phyloP scores from a whole-genome alignment of 768 basidiomycete species.

The Xerocomellus intermedius region DNA sequence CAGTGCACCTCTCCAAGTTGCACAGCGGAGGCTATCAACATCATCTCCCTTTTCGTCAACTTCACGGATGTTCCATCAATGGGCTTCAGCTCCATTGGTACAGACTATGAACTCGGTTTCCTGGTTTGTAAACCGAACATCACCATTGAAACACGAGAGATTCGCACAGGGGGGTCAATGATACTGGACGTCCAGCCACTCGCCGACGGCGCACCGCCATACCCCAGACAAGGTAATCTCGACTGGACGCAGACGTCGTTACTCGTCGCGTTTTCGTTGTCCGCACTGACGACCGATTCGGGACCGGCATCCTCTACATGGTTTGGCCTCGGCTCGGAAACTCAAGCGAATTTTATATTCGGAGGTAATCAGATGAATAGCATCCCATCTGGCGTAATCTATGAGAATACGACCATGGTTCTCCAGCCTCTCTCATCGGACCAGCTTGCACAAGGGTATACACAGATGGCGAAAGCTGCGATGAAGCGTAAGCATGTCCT shows the following conservation, averaged over 20 bases:
- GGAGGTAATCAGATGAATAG: conserved; percentile 3
- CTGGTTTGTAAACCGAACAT: conserved; percentile 25
- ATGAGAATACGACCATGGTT: conserved; percentile 3
- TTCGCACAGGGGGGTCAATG: conserved; percentile 15
- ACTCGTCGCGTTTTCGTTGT: conserved; percentile 8
- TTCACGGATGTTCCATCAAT: conserved; percentile 13
- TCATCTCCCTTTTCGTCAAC: conserved; percentile 9
- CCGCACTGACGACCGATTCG: conserved; percentile 5
- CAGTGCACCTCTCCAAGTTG: conserved; percentile 12
- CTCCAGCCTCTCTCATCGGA: conserved; percentile 5
- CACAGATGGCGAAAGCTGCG: conserved; percentile 10
- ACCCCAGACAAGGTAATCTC: conserved; percentile 11
- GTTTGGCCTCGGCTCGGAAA: conserved; percentile 10
- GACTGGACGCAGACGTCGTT: conserved; percentile 19
- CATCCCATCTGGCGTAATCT: not conserved
- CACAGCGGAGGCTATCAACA: conserved; percentile 6
- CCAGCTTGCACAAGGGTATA: conserved; percentile 8
- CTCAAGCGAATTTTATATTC: conserved; percentile 11
- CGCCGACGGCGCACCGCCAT: not conserved
- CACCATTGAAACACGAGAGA: conserved; percentile 22
- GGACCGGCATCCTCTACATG: conserved; percentile 6
- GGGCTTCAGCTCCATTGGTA: conserved; percentile 8
- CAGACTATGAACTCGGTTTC: conserved; percentile 20
- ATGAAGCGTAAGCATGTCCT: conserved; percentile 15
- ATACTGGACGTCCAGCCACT: conserved; percentile 10